Evolutionary conservation across 2,329 filamentous ascomycete genomes (phyloP), one percentile per base, ranked within the genome.

Genomic region (Neospermospora avenae): DNA sequence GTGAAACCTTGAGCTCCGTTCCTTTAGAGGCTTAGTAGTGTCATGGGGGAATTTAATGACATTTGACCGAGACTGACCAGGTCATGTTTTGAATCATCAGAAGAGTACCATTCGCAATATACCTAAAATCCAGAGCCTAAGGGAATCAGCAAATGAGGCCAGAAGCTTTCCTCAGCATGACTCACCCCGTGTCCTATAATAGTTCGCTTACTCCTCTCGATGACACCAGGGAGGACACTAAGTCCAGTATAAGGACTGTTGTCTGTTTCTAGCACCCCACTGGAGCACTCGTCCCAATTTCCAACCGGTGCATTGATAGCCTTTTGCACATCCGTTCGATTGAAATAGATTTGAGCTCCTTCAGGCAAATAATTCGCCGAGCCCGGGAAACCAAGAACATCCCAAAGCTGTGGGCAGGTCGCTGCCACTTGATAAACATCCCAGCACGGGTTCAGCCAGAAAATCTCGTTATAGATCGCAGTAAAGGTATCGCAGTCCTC

Each of bases 361-460:
- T 75, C 77, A 0, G 89, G 88, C 0, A 82, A 68, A 73, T 92
- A 93, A 20, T 74, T 72, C 57, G 85, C 77, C 2, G 81, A 80
- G n/a, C 86, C 85, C 0, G 88, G 86, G 74, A 88, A 87, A 16
- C 84, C 84, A 2, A 93, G 77, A 0, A 88, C 83, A 60, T 91
- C 86, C 80, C 84, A 90, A 1, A 83, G 77, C 2, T 86, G 65
- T 0, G 90, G 90, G 71, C 90, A 95, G 13, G 85, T 88, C 3
- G 84, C 85, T 2, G 83, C 83, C 14, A 93, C 82, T 54, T 89
- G 83, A 74, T 93, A 95, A 11, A 90, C 77, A 71, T 91, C 85
- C 75, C 89, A 96, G 77, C 91, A 95, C 0, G 90, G 90, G 75
- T 95, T 95, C 35, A 84, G 73, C 1, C 76, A 69, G 4, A 77